Evolutionary conservation across 805 yeast species (phyloP), one percentile per base, ranked within the genome.

Genomic region (Starmerella floricola): DNA sequence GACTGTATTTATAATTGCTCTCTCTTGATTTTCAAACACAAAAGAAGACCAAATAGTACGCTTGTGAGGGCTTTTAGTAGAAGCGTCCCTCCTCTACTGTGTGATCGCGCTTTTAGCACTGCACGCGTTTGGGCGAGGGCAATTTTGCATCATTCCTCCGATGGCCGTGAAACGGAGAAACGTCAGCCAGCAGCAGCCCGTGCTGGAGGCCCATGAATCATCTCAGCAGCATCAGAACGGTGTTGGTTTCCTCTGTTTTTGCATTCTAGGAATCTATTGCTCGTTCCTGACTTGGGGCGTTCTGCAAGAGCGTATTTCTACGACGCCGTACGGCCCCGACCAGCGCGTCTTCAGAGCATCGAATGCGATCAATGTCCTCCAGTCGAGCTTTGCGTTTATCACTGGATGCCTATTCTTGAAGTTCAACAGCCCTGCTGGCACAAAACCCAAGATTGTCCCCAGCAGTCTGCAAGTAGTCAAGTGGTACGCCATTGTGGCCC

Each of bases 221-320:
- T n/a, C 19, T 18, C 12, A 18, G 34, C n/a, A 36, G 27, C 20
- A 37, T 8, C 4, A 13, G 4, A 31, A 21, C 23, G 35, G 36
- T 17, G 18, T 26, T 8, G 4, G 39, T 20, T 19, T 23, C 29
- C 40, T 53, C 10, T 33, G 38, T 3, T 32, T 64, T 3, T 69
- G 71, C 43, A 62, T 67, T 1, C 35, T 52, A 8, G 96, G 96
- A 0, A 82, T 91, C 29, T 91, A 91, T 56, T 75, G 74, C 2
- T 79, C 95, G 37, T 91, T 91, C 54, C 63, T 91, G 21, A 71
- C 88, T 1, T 91, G 98, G 98, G 86, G 94, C 0, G 71, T 84
- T 29, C 72, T 91, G 11, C 97, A 91, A 57, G 98, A 91, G 60
- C 76, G 88, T 36, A 74, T 91, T 49, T 72, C 86, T 12, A 75